A percentile compares a stretch with the other conserved stretches of the same genome.
Evolutionary conservation across 2,329 filamentous ascomycete species (phyloP).

Genomic region (Cordyceps militaris): DNA sequence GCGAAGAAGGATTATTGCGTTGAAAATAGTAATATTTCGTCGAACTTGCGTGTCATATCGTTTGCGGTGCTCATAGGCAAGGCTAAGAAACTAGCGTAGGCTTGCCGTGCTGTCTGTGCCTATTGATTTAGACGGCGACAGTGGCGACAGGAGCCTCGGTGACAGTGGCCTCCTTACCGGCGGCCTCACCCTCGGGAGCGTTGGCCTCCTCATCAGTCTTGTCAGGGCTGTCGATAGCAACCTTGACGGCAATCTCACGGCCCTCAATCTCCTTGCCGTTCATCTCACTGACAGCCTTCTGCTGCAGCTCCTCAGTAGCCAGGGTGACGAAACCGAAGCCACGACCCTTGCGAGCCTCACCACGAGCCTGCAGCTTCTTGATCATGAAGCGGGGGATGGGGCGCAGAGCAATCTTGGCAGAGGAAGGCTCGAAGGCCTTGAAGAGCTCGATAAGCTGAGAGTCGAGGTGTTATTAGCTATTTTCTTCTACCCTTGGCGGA

Average conservation of each 20-base stretch:
- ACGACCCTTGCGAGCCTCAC: constrained; percentile 97
- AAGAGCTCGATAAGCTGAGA: constrained; percentile 93
- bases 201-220: constrained; percentile 86
- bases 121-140: constrained; percentile 25
- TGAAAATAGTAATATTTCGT: constrained; percentile 29
- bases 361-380: constrained; percentile 98
- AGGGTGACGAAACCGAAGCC: constrained; percentile 98
- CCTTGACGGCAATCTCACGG: constrained; percentile 98
- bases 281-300: constrained; percentile 97
- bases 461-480: constrained; percentile 13
- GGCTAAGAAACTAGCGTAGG: constrained; percentile 6
- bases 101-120: constrained; percentile 8
- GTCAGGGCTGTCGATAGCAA: constrained; percentile 97
- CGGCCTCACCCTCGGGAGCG: constrained; percentile 38
- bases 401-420: constrained; percentile 96
- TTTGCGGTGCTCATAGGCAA: constrained; percentile 25
- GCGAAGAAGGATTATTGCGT: neutral
- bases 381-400: constrained; percentile 99
- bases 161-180: constrained; percentile 32
- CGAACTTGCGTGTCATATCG: constrained; percentile 33
- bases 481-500: neutral
- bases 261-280: constrained; percentile 99
- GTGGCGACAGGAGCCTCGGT: constrained; percentile 23
- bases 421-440: constrained; percentile 80
- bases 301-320: constrained; percentile 88